Evolutionary conservation across 2,329 filamentous ascomycete genomes (phyloP).

Genomic region (Sclerotinia spermophila): DNA sequence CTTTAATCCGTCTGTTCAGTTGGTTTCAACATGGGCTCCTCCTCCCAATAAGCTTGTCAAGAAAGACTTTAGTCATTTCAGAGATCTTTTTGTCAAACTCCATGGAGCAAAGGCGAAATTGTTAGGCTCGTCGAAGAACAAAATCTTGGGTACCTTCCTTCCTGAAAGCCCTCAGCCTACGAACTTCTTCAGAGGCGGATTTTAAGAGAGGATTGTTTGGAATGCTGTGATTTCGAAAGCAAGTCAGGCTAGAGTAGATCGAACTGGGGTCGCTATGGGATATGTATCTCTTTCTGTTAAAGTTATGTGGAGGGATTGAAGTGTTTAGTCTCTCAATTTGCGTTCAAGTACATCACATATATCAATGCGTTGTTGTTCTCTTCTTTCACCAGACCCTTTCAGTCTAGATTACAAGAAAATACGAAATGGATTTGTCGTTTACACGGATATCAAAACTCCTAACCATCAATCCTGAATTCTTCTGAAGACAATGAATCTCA

Average conservation of each 20-base stretch:
- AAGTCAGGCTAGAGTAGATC: no score
- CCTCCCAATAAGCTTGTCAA: background rate
- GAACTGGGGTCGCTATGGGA: background rate
- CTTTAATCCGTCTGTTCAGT: background rate
- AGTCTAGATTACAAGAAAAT: background rate
- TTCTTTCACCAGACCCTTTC: background rate
- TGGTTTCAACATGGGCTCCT: background rate
- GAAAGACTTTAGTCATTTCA: background rate
- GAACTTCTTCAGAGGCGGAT: background rate
- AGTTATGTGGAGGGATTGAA: background rate
- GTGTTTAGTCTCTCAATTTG: background rate
- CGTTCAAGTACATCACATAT: background rate
- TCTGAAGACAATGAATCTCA: background rate
- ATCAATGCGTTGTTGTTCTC: background rate
- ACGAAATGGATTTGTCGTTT: background rate
- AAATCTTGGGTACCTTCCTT: background rate
- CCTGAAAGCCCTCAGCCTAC: background rate
- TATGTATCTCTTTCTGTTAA: background rate
- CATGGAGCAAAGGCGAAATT: background rate
- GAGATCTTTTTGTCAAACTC: background rate
- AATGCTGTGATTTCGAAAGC: background rate
- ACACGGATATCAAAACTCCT: background rate
- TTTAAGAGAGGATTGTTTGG: background rate
- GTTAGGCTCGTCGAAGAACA: background rate
- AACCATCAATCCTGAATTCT: background rate